These are phyloP conservation scores for Penicillium sp. DNA, from an alignment of 2,329 filamentous ascomycete genomes.

Conservation along the genomic window DNA sequence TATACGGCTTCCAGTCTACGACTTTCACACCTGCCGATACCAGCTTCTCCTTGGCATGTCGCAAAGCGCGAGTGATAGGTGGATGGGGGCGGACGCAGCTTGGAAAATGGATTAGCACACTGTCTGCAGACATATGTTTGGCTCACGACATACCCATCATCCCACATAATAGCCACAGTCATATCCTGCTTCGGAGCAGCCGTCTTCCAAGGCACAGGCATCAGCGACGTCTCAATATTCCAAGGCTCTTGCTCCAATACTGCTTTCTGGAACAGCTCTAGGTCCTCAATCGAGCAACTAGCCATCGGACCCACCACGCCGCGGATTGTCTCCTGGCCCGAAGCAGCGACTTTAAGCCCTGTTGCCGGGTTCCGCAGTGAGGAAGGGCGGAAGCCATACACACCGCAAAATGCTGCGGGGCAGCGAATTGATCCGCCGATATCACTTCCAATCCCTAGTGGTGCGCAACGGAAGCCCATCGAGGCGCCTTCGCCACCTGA, in stretches of 20 bases:
- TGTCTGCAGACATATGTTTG: background rate
- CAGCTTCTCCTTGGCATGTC: constrained; percentile 22
- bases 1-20: constrained; percentile 37
- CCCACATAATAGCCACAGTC: constrained; percentile 59
- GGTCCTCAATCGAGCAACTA: constrained; percentile 29
- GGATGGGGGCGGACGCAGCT: constrained; percentile 62
- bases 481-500: constrained; percentile 47
- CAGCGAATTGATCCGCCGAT: constrained; percentile 48
- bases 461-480: constrained; percentile 41
- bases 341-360: constrained; percentile 28
- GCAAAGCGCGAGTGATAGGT: constrained; percentile 31
- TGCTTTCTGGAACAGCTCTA: constrained; percentile 40
- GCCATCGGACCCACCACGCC: constrained; percentile 32
- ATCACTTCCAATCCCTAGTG: constrained; percentile 47
- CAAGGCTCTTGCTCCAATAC: constrained; percentile 43
- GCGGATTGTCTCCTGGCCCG: constrained; percentile 40
- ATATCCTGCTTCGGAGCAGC: constrained; percentile 24
- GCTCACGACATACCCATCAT: constrained; percentile 50
- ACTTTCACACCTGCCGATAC: constrained; percentile 47
- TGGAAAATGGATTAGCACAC: background rate
- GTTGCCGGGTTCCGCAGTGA: constrained; percentile 31
- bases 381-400: constrained; percentile 46
- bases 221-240: constrained; percentile 41
- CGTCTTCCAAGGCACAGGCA: constrained; percentile 43
- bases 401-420: constrained; percentile 46